Conservation (phyloP, 139 green algal species). For the Chlorella ohadii region DNA sequence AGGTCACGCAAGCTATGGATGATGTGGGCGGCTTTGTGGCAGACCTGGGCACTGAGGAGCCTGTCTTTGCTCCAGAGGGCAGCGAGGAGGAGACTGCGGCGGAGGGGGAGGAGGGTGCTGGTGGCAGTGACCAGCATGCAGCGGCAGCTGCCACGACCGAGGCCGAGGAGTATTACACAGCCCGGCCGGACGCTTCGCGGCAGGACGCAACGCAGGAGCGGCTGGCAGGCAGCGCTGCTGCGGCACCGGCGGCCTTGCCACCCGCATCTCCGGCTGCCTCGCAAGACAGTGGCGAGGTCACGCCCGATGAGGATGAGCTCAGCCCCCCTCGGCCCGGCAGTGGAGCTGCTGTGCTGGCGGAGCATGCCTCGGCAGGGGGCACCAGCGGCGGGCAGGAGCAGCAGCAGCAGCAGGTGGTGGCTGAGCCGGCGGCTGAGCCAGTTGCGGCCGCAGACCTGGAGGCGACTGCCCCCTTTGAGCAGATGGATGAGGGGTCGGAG, state of each 20-base stretch:
- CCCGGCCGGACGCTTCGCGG: background rate
- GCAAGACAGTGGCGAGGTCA: background rate
- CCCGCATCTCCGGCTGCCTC: background rate
- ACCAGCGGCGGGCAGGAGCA: background rate
- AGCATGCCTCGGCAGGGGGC: background rate
- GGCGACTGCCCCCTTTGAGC: background rate
- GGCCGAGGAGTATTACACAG: background rate
- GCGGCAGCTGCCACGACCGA: background rate
- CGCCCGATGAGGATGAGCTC: slow-evolving; percentile 4
- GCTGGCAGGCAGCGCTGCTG: background rate
- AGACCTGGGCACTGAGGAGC: slow-evolving; percentile 9
- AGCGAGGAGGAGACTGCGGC: background rate
- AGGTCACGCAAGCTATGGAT: background rate
- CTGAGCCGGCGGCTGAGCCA: background rate
- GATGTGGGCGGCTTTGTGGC: background rate
- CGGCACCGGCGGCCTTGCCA: background rate
- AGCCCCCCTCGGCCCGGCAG: background rate
- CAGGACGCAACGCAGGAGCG: background rate
- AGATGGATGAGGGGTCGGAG: background rate
- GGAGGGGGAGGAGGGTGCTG: background rate
- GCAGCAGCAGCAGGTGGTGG: background rate
- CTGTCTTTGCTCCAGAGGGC: background rate
- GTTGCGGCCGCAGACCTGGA: background rate
- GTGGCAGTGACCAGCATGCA: background rate
- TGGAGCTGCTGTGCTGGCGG: background rate